These are phyloP conservation scores for Ustilago trichophora DNA, from an alignment of 1,284 basidiomycete species.

Conservation along the genomic window DNA sequence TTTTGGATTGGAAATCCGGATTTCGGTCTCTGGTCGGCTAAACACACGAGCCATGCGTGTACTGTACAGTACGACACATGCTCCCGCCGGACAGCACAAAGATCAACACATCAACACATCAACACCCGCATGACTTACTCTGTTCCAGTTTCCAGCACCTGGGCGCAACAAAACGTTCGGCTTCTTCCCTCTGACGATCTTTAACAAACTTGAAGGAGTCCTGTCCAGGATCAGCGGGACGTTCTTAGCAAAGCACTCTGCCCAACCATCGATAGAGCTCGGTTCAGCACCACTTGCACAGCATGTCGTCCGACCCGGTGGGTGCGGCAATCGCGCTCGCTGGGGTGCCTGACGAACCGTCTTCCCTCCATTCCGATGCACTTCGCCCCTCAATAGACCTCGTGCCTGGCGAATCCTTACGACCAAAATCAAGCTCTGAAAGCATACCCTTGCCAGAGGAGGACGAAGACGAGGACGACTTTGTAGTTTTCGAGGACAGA, in stretches of 20 bases:
- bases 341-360: constrained; percentile 45
- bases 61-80: neutral
- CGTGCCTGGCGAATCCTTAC: neutral
- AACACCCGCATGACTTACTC: neutral
- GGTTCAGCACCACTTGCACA: too few relatives aligned
- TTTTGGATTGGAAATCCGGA: constrained; percentile 11
- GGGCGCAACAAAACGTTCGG: too few relatives aligned
- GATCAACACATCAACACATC: constrained; percentile 7
- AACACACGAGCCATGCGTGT: too few relatives aligned
- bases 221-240: too few relatives aligned
- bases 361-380: constrained; percentile 28
- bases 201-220: too few relatives aligned
- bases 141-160: too few relatives aligned
- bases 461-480: constrained; percentile 52
- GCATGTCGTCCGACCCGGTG: constrained; percentile 55
- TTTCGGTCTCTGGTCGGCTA: constrained; percentile 13
- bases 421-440: constrained; percentile 32
- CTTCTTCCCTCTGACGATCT: too few relatives aligned
- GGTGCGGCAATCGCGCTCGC: constrained; percentile 51
- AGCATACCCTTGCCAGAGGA: constrained; percentile 35
- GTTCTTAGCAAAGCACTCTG: too few relatives aligned
- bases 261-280: neutral
- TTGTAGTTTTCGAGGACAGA: constrained; percentile 50
- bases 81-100: neutral
- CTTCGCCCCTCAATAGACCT: constrained; percentile 22